phyloP scores from a whole-genome alignment of 441 rosid species.

The Jatropha multifida region DNA sequence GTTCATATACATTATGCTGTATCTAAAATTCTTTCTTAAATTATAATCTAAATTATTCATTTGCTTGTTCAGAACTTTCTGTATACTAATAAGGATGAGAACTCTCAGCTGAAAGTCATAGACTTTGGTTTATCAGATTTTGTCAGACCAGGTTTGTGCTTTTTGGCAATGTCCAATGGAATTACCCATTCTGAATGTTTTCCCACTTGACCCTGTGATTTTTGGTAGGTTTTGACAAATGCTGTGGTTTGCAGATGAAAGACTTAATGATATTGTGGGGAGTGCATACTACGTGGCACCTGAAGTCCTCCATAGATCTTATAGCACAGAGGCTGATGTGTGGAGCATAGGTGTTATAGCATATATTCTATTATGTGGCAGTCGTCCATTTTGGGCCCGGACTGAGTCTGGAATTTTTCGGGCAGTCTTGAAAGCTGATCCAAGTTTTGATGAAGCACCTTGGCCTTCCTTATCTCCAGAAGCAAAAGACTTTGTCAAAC shows the following conservation, averaged over 20 bases:
- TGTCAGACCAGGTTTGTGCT: slow-evolving; percentile 82
- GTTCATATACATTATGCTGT: slow-evolving; percentile 28
- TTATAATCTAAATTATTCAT: slow-evolving; percentile 22
- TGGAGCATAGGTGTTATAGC: slow-evolving; percentile 98
- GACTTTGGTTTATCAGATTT: slow-evolving; percentile 93
- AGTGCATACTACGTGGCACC: slow-evolving; percentile 98
- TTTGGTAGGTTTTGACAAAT: slow-evolving; percentile 19
- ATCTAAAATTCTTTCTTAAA: background rate
- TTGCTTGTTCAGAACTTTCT: slow-evolving; percentile 82
- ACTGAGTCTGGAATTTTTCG: slow-evolving; percentile 96
- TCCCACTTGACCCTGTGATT: slow-evolving; percentile 14
- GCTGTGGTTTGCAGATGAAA: slow-evolving; percentile 57
- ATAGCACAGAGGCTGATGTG: slow-evolving; percentile 91
- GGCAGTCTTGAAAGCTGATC: slow-evolving; percentile 86
- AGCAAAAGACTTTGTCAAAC: slow-evolving; percentile 89
- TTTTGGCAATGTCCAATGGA: slow-evolving; percentile 15
- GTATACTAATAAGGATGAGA: slow-evolving; percentile 77
- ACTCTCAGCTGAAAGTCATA: slow-evolving; percentile 78
- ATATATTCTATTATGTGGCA: slow-evolving; percentile 88
- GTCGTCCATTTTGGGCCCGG: slow-evolving; percentile 98
- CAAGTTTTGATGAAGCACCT: slow-evolving; percentile 76
- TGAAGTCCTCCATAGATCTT: slow-evolving; percentile 94
- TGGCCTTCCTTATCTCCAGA: slow-evolving; percentile 86
- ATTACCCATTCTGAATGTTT: background rate
- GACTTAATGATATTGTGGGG: slow-evolving; percentile 98